Base-by-base conservation (phyloP, 2,329 filamentous ascomycete genomes). In the Aureobasidium sp. region DNA sequence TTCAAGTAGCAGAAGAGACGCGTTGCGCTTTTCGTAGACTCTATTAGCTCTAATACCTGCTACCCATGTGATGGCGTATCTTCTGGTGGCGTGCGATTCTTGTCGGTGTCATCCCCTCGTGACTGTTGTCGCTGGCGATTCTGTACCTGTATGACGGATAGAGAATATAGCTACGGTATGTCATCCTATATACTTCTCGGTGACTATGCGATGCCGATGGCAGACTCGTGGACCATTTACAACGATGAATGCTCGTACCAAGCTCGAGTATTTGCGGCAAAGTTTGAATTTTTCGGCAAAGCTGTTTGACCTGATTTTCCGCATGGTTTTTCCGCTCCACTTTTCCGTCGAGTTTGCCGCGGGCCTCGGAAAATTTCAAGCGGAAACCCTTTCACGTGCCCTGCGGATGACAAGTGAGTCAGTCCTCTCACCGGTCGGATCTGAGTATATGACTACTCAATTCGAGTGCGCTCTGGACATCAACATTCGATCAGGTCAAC, bases 1-100 rank as follows among this genome's bases (percentile, higher is more conserved):
- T 9, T 61, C 58, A 15, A 61, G 5, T 12, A 61, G 56, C 17
- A 57, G 62, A 40, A 48, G 50, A 47, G 42, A 63, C 9, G 62
- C 62, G 6, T 33, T 61, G 42, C 48, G 60, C 27, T 50, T n/a
- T 22, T 59, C 40, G 1, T 59, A 57, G 42, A 27, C 22, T 9
- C 7, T 17, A 11, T 29, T 5, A 12, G 31, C 24, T 48, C 9
- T 48, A 29, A 11, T 48, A 17, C 22, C 27, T n/a, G n/a, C 12
- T 8, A 31, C 7, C 24, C 45, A 9, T 29, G 15, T 17, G 5
- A 29, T 29, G 8, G 24, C 9, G 7, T 48, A 9, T 8, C 9
- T 48, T 2, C 27, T 14, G 7, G 15, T 24, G 7, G 24, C 9
- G 14, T 29, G 7, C 24, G 17, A 12, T 24, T 27, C 15, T 48